Evolutionary conservation across 257 asterid species (phyloP).

Genomic region (Ballota nigra): DNA sequence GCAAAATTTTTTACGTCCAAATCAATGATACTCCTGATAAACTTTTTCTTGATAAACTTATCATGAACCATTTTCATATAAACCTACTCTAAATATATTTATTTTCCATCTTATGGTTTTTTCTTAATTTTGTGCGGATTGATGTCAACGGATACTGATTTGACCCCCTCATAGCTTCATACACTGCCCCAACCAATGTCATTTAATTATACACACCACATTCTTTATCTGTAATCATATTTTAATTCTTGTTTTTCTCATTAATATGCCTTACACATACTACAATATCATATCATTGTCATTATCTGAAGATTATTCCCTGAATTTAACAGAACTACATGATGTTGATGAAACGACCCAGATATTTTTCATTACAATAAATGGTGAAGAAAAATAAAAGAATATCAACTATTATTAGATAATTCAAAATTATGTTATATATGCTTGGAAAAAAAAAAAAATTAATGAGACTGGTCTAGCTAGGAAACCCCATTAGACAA

Average conservation of each 20-base stretch:
- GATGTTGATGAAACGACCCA: background rate
- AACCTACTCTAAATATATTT: too few species aligned
- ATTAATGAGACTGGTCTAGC: background rate
- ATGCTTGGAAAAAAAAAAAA: background rate
- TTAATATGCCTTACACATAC: background rate
- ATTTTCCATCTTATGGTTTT: background rate
- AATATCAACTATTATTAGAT: background rate
- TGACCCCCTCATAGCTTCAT: too few species aligned
- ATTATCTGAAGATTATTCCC: background rate
- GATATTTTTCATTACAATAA: background rate
- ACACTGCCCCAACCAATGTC: background rate
- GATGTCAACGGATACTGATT: too few species aligned
- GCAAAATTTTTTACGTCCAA: too few species aligned
- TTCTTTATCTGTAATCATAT: too few species aligned
- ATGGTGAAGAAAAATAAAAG: background rate
- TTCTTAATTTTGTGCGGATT: too few species aligned
- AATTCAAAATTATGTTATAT: background rate
- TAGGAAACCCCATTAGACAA: background rate
- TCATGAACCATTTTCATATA: too few species aligned
- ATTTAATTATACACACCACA: background rate
- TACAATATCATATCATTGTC: background rate
- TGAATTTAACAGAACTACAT: background rate
- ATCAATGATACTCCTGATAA: too few species aligned
- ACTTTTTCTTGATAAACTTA: too few species aligned
- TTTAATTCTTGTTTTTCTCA: too few species aligned